Base-by-base conservation (phyloP, 371 early-diverging fungal species). In the Syncephalastrum racemosum region DNA sequence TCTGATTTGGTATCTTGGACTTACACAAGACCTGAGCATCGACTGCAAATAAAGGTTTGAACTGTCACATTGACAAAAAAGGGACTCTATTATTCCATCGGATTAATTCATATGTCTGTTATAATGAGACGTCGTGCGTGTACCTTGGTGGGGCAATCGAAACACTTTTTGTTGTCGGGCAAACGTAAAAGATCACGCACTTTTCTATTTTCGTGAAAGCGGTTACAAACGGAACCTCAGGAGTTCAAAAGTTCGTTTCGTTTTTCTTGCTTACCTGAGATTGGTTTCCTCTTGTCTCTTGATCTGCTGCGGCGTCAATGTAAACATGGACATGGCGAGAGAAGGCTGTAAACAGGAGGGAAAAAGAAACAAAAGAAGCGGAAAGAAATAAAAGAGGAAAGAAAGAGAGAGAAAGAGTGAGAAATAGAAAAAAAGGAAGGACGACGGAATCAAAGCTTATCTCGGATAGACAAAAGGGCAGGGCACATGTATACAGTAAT, bases 11-110 rank as follows among this genome's bases (percentile, higher is more conserved):
- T 8, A 2, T 8, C 10, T 31, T 10, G 10, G 24, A 49, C 83
- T 75, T 77, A 81, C 83, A 83, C 84, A 47, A 86, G 62, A 4
- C 85, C 88, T 14, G 88, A 84, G 63, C 88, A 88, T 56, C 77
- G 70, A 47, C 79, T 70, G 62, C 88, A 86, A 19, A 88, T 65
- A 63, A 87, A 85, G 0, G 85, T 83, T 44, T 75, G 71, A 31
- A 80, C 74, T 54, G 79, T 82, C 27, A 84, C 51, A 65, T 86
- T 86, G 44, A 82, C 85, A 66, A 82, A 85, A 51, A 84, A 78
- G 20, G 86, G 85, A 62, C 79, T 79, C 86, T 86, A 61, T 7
- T 6, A 16, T 16, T 10, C 19, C 4, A 27, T 23, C 43, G 24
- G 25, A 16, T 20, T 23, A 46, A 47, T 23, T 15, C 18, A 2